Evolutionary conservation across 2,329 filamentous ascomycete genomes (phyloP).

Genomic region (Graphium sp.): DNA sequence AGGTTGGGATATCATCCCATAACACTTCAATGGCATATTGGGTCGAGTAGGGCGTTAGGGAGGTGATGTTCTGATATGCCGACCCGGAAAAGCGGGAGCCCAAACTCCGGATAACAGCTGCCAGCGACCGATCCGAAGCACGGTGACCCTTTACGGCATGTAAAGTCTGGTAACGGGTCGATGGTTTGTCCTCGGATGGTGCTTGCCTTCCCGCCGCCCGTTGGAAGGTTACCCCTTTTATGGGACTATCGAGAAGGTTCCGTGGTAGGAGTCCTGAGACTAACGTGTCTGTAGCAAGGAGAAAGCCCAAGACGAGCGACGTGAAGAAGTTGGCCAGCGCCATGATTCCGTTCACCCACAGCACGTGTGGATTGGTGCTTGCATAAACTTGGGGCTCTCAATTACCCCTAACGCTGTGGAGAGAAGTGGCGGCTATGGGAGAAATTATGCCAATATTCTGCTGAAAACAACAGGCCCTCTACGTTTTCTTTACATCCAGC

Average conservation of each 20-base stretch:
- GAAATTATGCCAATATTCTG: too few species aligned
- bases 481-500: too few species aligned
- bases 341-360: too few species aligned
- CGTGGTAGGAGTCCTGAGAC: too few species aligned
- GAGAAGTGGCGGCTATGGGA: too few species aligned
- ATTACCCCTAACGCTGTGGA: too few species aligned
- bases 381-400: too few species aligned
- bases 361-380: too few species aligned
- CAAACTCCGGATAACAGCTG: constrained; percentile 12
- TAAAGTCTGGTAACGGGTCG: constrained; percentile 15
- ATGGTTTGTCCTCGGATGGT: constrained; percentile 12
- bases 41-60: constrained; percentile 19
- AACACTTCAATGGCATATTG: constrained; percentile 22
- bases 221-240: constrained; percentile 20
- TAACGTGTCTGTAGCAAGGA: too few species aligned
- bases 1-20: constrained; percentile 20
- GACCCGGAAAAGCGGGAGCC: background rate
- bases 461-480: too few species aligned
- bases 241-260: constrained; percentile 15
- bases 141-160: constrained; percentile 11
- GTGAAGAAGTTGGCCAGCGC: too few species aligned
- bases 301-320: too few species aligned
- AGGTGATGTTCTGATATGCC: constrained; percentile 18
- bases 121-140: constrained; percentile 10
- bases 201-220: constrained; percentile 12